Percentiles rank a stretch among this genome's conserved stretches.
phyloP scores from a whole-genome alignment of 106 monocot species.

The Phalaenopsis aphrodite region DNA sequence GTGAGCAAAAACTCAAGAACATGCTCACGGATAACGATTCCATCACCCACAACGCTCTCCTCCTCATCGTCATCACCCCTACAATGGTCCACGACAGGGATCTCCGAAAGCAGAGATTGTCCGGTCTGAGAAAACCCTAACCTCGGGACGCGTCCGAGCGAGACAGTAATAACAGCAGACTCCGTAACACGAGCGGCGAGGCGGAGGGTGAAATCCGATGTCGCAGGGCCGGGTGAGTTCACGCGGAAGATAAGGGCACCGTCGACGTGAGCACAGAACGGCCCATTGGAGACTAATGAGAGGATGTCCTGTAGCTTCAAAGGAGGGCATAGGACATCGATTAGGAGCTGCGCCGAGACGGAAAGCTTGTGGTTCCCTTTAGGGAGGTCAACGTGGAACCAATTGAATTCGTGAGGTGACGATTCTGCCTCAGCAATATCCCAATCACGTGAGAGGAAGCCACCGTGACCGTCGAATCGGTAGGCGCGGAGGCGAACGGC shows the following conservation, averaged over 20 bases:
- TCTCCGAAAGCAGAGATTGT: conserved; percentile 63
- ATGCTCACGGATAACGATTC: conserved; percentile 41
- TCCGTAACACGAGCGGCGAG: conserved; percentile 79
- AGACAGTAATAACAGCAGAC: conserved; percentile 64
- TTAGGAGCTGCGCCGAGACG: conserved; percentile 60
- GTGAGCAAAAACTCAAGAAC: conserved; percentile 46
- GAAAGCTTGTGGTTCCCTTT: conserved; percentile 53
- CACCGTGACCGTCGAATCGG: conserved; percentile 45
- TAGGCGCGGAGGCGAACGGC: conserved; percentile 33
- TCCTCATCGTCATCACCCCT: not conserved
- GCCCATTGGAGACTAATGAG: conserved; percentile 73
- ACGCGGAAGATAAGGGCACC: conserved; percentile 75
- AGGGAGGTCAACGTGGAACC: conserved; percentile 96
- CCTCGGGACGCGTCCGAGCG: conserved; percentile 72
- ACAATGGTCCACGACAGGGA: conserved; percentile 7
- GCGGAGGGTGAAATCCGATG: conserved; percentile 56
- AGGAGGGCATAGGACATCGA: conserved; percentile 78
- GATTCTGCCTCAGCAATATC: conserved; percentile 22
- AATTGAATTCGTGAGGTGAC: conserved; percentile 32
- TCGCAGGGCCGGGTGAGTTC: conserved; percentile 73
- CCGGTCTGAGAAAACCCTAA: conserved; percentile 56
- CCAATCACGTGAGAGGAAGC: conserved; percentile 33
- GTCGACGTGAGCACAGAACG: conserved; percentile 62
- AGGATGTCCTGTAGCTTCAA: conserved; percentile 93
- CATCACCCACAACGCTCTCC: not conserved